Evolutionary conservation across 345 rosid genomes (phyloP).

Genomic region (Salix exigua): DNA sequence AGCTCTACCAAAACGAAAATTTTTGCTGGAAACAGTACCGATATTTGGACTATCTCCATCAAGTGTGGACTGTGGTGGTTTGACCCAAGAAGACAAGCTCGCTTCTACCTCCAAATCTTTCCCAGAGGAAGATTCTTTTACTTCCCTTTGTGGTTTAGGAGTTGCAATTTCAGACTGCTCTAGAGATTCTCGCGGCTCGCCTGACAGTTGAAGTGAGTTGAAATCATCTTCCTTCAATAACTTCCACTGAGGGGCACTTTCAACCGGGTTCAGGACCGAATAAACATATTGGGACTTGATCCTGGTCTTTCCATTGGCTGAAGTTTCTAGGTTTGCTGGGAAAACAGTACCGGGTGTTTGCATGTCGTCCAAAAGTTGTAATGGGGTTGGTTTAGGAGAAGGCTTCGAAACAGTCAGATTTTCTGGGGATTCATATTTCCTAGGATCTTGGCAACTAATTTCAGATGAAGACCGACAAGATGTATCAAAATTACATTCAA

Average conservation of each 20-base stretch:
- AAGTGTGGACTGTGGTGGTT: constrained; percentile 25
- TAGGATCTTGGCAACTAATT: constrained; percentile 28
- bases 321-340: constrained; percentile 48
- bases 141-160: constrained; percentile 23
- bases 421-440: constrained; percentile 30
- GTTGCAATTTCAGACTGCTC: constrained; percentile 38
- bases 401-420: constrained; percentile 28
- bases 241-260: constrained; percentile 43
- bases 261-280: constrained; percentile 49
- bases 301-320: constrained; percentile 46
- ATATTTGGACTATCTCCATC: constrained; percentile 21
- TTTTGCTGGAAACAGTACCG: constrained; percentile 18
- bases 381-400: constrained; percentile 65
- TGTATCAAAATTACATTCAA: constrained; percentile 44
- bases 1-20: constrained; percentile 36
- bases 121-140: constrained; percentile 23
- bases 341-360: constrained; percentile 96
- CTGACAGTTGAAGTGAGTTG: constrained; percentile 21
- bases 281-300: constrained; percentile 75
- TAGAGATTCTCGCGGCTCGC: constrained; percentile 28
- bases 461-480: constrained; percentile 39
- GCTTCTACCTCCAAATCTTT: constrained; percentile 38
- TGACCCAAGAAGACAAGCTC: constrained; percentile 58
- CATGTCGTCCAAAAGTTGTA: constrained; percentile 82
- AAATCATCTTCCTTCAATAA: constrained; percentile 28